Evolutionary conservation across 2,329 filamentous ascomycete species (phyloP), one percentile per base, ranked within the genome.

Genomic region (Acephala macrosclerotiorum): DNA sequence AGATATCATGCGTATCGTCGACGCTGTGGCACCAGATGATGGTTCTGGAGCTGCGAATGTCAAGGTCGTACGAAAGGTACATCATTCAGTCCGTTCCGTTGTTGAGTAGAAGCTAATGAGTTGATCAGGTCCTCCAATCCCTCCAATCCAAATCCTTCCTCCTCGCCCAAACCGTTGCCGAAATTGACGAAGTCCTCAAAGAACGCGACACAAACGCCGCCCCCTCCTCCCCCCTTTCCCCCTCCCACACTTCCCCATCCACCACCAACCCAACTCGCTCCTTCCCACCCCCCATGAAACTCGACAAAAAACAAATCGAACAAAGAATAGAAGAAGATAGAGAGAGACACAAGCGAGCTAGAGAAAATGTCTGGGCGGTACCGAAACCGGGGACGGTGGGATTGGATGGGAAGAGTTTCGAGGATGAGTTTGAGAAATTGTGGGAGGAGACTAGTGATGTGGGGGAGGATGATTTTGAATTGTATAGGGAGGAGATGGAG

Each of bases 311-410:
- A 63, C 92, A 97, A 80, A 92, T 97, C 61, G 94, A 98, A 80
- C 94, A 98, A 81, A 85, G 96, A 47, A 97, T 99, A 69, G 96
- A 99, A 73, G 96, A 99, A 79, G 96, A 99, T 78, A 85, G 96
- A 3, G 96, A 99, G 78, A 84, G 96, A 51, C 96, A 99, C 79
- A 99, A 99, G 83, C 84, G 95, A 51, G 82, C 95, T 74, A 83
- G 96, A 25, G 96, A 99, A 80, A 94, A 90, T 73, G 96, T 97
- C 68, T 99, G 96, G 96, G 93, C 94, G 0, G 89, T 97, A 2
- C 87, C 87, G 35, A 84, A 86, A 9, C 57, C 60, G 4, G 38
- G 59, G 8, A 25, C 59, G 18, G 35, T n/a, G 18, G 47, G 26
- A 26, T 55, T 18, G 9, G 64, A 25, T 20, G 81, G 84, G 9